Conservation (phyloP, 345 rosid genomes). For the Trapa incisa region DNA sequence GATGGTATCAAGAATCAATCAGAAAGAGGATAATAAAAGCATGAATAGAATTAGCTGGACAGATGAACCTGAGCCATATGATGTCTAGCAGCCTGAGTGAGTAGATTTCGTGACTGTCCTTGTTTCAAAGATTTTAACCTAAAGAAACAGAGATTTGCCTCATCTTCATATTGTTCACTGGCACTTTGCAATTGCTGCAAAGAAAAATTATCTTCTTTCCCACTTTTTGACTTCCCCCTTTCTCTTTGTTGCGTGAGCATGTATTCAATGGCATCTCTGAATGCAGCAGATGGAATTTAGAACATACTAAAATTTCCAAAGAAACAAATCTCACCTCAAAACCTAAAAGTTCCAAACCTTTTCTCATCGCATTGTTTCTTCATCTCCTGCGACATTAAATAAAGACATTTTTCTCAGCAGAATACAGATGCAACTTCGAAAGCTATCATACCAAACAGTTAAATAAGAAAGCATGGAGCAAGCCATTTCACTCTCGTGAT, state of each 20-base stretch:
- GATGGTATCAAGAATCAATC: constrained; percentile 5
- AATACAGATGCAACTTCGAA: background rate
- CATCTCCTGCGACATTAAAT: constrained; percentile 65
- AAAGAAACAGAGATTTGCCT: constrained; percentile 74
- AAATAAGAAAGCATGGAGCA: too few relatives aligned
- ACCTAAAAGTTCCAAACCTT: constrained; percentile 36
- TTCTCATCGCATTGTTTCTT: constrained; percentile 93
- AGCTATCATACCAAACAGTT: too few relatives aligned
- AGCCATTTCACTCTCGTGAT: too few relatives aligned
- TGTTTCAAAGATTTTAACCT: constrained; percentile 87
- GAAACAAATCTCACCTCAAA: constrained; percentile 6
- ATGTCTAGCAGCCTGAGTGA: constrained; percentile 89
- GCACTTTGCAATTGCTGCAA: constrained; percentile 59
- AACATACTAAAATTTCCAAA: background rate
- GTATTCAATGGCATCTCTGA: constrained; percentile 63
- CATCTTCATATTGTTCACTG: constrained; percentile 62
- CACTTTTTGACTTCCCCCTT: constrained; percentile 62
- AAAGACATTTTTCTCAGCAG: background rate
- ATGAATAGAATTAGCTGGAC: background rate
- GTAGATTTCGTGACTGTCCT: constrained; percentile 86
- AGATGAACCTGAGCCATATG: constrained; percentile 85
- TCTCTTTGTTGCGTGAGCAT: constrained; percentile 73
- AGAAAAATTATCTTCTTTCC: constrained; percentile 50
- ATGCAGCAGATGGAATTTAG: background rate
- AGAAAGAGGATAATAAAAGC: background rate